A percentile compares a stretch with the other conserved stretches of the same genome.
Evolutionary conservation across 306 rosid genomes (phyloP).

Genomic region (Dicorynia guianensis): DNA sequence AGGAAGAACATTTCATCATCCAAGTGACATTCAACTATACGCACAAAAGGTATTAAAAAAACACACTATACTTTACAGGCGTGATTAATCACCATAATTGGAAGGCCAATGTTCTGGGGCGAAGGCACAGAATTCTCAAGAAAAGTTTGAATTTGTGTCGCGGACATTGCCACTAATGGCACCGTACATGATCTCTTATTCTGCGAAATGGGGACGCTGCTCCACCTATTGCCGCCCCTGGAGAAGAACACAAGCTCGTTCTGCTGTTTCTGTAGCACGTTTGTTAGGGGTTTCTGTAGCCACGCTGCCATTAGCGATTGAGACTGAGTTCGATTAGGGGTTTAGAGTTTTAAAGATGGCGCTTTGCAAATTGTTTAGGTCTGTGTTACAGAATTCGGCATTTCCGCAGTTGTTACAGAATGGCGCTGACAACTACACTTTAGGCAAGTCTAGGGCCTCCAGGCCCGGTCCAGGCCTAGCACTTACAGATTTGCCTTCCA

Average conservation of each 20-base stretch:
- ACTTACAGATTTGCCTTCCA: too few relatives aligned
- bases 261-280: conserved; percentile 34
- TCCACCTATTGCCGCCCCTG: conserved; percentile 2
- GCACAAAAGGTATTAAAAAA: conserved; percentile 3
- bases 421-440: too few relatives aligned
- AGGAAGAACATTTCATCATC: background rate
- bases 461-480: too few relatives aligned
- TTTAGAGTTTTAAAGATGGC: conserved; percentile 21
- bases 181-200: conserved; percentile 28
- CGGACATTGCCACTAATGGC: conserved; percentile 41
- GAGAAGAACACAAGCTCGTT: conserved; percentile 36
- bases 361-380: too few relatives aligned
- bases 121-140: conserved; percentile 47
- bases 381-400: background rate
- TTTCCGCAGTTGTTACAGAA: background rate
- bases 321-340: conserved; percentile 14
- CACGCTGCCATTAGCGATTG: conserved; percentile 43
- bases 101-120: conserved; percentile 15
- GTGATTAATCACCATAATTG: conserved; percentile 51
- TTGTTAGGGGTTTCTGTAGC: conserved; percentile 32
- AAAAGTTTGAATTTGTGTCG: conserved; percentile 47
- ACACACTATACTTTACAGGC: background rate
- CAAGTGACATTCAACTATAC: conserved; percentile 2
- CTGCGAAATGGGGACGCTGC: conserved; percentile 24
- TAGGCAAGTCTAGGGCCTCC: too few relatives aligned